Base-by-base conservation (phyloP, 108 stramenopile species). In the Cyclotella kingstonii region DNA sequence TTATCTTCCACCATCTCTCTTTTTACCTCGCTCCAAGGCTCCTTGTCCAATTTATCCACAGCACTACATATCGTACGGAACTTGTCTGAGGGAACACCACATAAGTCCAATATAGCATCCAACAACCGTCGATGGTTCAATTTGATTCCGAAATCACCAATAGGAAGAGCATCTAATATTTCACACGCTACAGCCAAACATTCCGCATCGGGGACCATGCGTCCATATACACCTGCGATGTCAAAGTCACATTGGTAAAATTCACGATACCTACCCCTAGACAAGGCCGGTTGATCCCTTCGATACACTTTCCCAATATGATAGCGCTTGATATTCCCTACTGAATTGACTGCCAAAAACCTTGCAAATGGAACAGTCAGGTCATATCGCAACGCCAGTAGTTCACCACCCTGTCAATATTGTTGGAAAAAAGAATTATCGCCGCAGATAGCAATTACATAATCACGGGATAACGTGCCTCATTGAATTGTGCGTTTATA, bases 221-320 rank as follows among this genome's bases (percentile, higher is more conserved):
- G 60, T 8, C 73, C 77, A 55, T 84, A 84, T 34, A 53, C 30
- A 12, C 89, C 87, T 12, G 84, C 95, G 41, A 96, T 86, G 67
- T 96, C 95, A 49, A 94, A 93, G 56, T 96, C 95, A 54, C 95
- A 96, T 62, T 96, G 95, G 73, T 96, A 96, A 73, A 96, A 96
- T 54, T 96, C 95, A 40, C 95, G 84, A 68, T 92, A 96, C 19
- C 93, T 74, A 31, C 95, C 95, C 30, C 68, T 78, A 33, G 80
- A 65, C 66, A 96, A 63, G 38, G 71, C 63, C 7, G 93, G 93
- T 34, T 94, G 83, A 76, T 96, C 95, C 21, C 95, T 75, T 19
- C 95, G 55, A 81, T 96, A 96, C 5, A 96, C 95, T 70, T 90
- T 84, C 11, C 85, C 85, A 55, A 91, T 94, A 79, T 94, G 93